Evolutionary conservation across 176 grass and related monocot genomes (phyloP), one percentile per base, ranked within the genome.

Genomic region (Tuctoria greenei): DNA sequence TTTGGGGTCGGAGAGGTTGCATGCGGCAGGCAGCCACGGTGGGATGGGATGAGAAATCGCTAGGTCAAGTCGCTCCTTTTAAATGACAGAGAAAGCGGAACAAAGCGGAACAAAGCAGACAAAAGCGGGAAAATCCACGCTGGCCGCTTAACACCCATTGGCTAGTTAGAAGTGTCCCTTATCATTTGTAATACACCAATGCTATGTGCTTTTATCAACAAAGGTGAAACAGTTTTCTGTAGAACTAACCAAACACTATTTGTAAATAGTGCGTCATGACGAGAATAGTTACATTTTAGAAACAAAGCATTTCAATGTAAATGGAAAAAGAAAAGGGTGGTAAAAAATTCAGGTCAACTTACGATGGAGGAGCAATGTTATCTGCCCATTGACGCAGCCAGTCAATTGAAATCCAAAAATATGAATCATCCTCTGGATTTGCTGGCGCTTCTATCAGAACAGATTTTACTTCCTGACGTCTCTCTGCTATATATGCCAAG

Each of bases 321-420:
- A 18, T 25, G 10, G 26, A 16, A 69, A 71, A 56, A 13, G 25
- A 61, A 50, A 13, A 56, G 6, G 25, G 55, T 4, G 25, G 43
- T 38, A 77, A 66, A 47, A 17, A 62, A 18, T 27, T 79, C 39
- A 27, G 38, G 28, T 37, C 45, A 85, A 98, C 92, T 95, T 83
- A 99, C 96, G 56, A 34, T 70, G 80, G 85, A 85, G 91, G 87
- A 40, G 64, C 84, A 77, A 92, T 75, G 74, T 66, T 90, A 82
- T 99, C 96, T 71, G 89, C 89, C 96, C 96, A 99, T 66, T 89
- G 89, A 11, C 96, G 96, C 84, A 99, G 87, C 96, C 96, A 99
- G 1, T 99, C 96, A 69, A 81, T 75, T 79, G 96, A 99, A 73
- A 99, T 90, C 96, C 92, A 99, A 80, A 92, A 95, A 92, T 92